Evolutionary conservation across 2,329 filamentous ascomycete species (phyloP), one percentile per base, ranked within the genome.

Genomic region (Cladophialophora carrionii): DNA sequence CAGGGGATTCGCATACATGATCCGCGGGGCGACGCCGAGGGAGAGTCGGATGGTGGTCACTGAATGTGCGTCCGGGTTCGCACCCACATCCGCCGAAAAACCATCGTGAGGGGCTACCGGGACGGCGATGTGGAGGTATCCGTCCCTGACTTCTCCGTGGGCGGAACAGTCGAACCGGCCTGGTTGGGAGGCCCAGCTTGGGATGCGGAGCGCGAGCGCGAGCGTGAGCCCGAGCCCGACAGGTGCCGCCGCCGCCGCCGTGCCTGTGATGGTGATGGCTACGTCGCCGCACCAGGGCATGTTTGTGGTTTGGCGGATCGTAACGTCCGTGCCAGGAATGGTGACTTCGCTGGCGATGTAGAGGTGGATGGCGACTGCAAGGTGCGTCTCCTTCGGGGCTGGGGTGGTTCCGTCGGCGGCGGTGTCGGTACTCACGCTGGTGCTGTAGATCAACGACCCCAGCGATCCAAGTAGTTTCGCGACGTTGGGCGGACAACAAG

Each of bases 401-500:
- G n/a, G n/a, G 22, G 12, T 49, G 46, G 17, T 9, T 6, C 26
- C 26, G 26, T 3, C 26, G 26, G 3, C 26, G 26, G 26, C 26
- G 26, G 3, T 6, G 26, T 29, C 26, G 26, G 26, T 29, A 29
- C 6, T 29, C 26, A 29, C 26, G n/a, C 24, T 17, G 3, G 24
- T 22, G 57, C 20, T 51, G 83, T 84, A 86, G 1, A 85, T 71
- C 67, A 85, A 85, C 0, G 84, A 84, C 1, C 84, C 84, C 20
- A 87, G 73, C 20, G 79, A 83, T 0, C 83, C 85, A 57, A 87
- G 80, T 1, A 86, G 74, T 26, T 85, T 78, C n/a, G 82, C 80
- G 0, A 87, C 76, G 66, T 87, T 87, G 0, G 85, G 85, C 2
- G 85, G 85, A 69, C 85, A 87, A 67, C 85, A 87, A 5, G 84